Evolutionary conservation across 345 rosid species (phyloP).

Genomic region (Brassica rapa): DNA sequence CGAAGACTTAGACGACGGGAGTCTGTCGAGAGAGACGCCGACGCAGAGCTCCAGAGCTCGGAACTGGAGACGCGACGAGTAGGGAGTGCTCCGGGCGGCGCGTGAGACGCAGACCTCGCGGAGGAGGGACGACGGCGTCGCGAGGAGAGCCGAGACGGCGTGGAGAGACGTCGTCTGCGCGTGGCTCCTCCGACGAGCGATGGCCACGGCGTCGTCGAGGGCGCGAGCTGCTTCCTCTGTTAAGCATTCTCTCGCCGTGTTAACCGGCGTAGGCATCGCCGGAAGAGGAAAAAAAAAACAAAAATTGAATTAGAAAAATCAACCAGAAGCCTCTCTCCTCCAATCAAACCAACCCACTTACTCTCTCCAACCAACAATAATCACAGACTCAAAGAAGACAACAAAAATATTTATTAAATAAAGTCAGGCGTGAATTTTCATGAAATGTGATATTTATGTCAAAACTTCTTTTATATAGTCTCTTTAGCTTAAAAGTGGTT

Average conservation of each 20-base stretch:
- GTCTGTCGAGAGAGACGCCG: constrained; percentile 62
- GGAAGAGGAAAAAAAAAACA: constrained; percentile 7
- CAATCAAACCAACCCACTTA: constrained; percentile 24
- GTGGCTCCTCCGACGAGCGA: constrained; percentile 70
- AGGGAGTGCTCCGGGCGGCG: constrained; percentile 41
- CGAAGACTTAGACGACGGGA: constrained; percentile 44
- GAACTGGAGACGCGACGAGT: constrained; percentile 55
- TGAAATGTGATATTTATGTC: constrained; percentile 21
- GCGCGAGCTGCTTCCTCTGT: constrained; percentile 69
- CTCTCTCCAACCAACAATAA: not conserved
- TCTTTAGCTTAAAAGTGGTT: constrained; percentile 28
- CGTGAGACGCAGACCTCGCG: constrained; percentile 62
- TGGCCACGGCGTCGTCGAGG: constrained; percentile 60
- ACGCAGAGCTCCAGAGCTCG: constrained; percentile 65
- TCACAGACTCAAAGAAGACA: not conserved
- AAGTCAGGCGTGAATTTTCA: not conserved
- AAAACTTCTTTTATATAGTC: not conserved
- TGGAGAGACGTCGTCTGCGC: constrained; percentile 74
- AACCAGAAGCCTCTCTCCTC: not conserved
- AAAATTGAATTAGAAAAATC: not conserved
- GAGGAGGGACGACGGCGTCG: constrained; percentile 54
- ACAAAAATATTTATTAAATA: not conserved
- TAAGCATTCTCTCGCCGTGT: constrained; percentile 58
- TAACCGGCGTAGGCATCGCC: constrained; percentile 79
- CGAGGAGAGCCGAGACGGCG: constrained; percentile 58